These are phyloP conservation scores for Curvularia verruculosa DNA, from an alignment of 2,329 filamentous ascomycete species.

Conservation along the genomic window DNA sequence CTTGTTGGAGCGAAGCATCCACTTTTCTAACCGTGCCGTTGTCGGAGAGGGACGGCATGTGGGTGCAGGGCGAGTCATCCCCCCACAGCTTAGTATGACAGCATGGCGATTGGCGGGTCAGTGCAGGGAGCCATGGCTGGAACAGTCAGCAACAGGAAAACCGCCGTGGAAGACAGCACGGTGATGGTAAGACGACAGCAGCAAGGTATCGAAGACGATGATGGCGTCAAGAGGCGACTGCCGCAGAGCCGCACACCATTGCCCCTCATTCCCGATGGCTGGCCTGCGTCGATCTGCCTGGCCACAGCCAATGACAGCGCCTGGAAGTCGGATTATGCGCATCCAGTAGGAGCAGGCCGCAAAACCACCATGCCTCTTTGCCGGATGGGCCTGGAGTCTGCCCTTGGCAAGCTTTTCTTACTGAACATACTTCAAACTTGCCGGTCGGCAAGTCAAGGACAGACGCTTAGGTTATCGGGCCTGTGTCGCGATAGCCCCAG, in stretches of 20 bases:
- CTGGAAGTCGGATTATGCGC: conserved; percentile 24
- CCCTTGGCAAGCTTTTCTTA: neutral
- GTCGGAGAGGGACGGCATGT: conserved; percentile 19
- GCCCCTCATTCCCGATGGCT: conserved; percentile 20
- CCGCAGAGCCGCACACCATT: conserved; percentile 25
- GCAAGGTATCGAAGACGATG: conserved; percentile 1
- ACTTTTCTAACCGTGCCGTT: conserved; percentile 13
- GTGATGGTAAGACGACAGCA: neutral
- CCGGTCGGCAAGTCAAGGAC: conserved; percentile 19
- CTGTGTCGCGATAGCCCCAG: conserved; percentile 9
- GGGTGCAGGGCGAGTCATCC: conserved; percentile 17
- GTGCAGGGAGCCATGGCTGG: neutral
- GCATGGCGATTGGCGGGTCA: conserved; percentile 8
- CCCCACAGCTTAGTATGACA: conserved; percentile 18
- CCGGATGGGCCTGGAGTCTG: neutral
- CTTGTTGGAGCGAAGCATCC: conserved; percentile 9
- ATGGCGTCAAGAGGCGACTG: conserved; percentile 5
- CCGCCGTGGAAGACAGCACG: neutral
- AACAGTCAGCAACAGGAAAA: neutral
- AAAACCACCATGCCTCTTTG: conserved; percentile 8
- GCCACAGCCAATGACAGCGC: conserved; percentile 25
- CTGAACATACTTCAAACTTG: conserved; percentile 7
- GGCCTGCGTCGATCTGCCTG: conserved; percentile 25
- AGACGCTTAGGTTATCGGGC: conserved; percentile 14
- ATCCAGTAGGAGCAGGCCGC: conserved; percentile 12